Evolutionary conservation across 176 grass and related monocot genomes (phyloP), one percentile per base, ranked within the genome.

Genomic region (Phoenix roebelenii): DNA sequence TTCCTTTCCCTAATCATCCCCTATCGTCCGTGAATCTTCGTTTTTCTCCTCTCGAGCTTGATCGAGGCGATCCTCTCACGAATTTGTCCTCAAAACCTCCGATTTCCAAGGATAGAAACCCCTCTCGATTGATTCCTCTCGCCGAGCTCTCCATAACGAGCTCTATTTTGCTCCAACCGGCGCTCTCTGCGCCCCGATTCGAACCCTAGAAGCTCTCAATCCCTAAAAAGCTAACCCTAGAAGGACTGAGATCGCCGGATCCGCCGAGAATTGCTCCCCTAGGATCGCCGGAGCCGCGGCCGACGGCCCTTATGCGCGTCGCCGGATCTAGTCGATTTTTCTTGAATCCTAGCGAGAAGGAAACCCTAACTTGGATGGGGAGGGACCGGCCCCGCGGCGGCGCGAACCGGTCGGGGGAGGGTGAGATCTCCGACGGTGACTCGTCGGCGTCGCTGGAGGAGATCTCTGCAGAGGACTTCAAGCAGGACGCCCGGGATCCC

Each of bases 401-500:
- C 10, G 50, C 59, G 77, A 25, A 64, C 17, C 61, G 49, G 30
- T 65, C 51, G 3, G 65, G 63, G 7, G 64, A 81, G 5, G 89
- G 81, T 16, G 79, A 81, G 2, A 71, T 35, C 20, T 91, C 84
- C 16, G 76, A 88, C 14, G 84, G 78, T 16, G 93, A 92, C n/a
- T 98, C 93, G 4, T 67, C 87, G 52, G 83, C 52, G 44, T 82
- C 80, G 49, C 69, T 79, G 51, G 69, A 87, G 79, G 91, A 85
- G 77, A 90, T 79, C 52, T 77, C 83, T 19, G 74, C 83, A 4
- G 82, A 86, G 28, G 80, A 82, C 68, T 96, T 90, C 74, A 82
- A 67, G 70, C 3, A 55, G 3, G 16, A 60, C 22, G 26, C 23
- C 14, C 1, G 58, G 52, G 17, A 1, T 52, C 10, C 59, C 20